These are phyloP conservation scores for Leucosporidium yakuticum DNA, from an alignment of 768 basidiomycete species.

Conservation along the genomic window DNA sequence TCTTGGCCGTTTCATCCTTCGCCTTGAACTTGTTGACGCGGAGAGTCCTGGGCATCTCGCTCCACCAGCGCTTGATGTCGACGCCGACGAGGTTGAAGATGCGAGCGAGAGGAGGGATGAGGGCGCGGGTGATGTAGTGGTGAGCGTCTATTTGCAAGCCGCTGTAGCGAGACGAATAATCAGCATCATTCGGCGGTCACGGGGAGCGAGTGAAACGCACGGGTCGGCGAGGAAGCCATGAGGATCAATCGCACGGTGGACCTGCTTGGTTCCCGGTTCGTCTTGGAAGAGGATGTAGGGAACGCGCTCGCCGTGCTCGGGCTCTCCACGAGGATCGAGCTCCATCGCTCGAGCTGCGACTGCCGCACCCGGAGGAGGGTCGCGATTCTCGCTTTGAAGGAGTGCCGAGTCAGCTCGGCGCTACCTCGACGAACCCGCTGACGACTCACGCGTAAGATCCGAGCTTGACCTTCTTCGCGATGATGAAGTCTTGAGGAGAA, in stretches of 20 bases:
- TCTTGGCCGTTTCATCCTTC: neutral
- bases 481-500: conserved; percentile 87
- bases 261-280: conserved; percentile 58
- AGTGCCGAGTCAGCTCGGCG: neutral
- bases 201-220: conserved; percentile 45
- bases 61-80: conserved; percentile 78
- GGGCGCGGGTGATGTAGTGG: conserved; percentile 79
- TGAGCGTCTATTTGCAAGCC: conserved; percentile 60
- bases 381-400: conserved; percentile 61
- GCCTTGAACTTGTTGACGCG: conserved; percentile 1
- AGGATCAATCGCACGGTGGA: conserved; percentile 70
- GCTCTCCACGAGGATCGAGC: conserved; percentile 70
- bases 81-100: conserved; percentile 88
- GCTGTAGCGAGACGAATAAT: conserved; percentile 1
- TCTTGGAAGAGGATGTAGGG: conserved; percentile 73
- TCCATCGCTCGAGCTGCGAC: conserved; percentile 72
- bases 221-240: conserved; percentile 58
- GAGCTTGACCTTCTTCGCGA: conserved; percentile 86
- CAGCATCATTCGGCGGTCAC: neutral
- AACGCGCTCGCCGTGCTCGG: conserved; percentile 87
- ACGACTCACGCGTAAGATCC: conserved; percentile 78
- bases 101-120: conserved; percentile 84
- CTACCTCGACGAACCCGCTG: neutral
- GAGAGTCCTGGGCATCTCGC: conserved; percentile 59
- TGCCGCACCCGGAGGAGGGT: conserved; percentile 85